Percentiles rank a stretch among this genome's conserved stretches.
These are phyloP conservation scores for Strigomonas culicis DNA, from an alignment of 208 protist species.

Conservation along the genomic window DNA sequence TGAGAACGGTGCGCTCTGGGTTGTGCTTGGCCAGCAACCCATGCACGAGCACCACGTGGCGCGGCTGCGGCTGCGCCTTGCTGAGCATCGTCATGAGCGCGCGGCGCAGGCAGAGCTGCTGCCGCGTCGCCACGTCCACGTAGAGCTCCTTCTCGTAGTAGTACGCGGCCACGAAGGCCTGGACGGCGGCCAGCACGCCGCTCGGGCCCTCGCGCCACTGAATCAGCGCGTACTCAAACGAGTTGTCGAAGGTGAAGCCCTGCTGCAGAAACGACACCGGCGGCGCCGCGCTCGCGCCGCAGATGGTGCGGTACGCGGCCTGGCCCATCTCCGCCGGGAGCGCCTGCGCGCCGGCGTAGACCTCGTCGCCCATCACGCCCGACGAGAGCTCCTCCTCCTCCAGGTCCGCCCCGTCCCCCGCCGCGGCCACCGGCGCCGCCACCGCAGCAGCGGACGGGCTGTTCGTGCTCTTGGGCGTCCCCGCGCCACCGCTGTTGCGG, in stretches of 20 bases:
- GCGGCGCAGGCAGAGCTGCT: conserved; percentile 40
- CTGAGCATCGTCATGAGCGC: conserved; percentile 51
- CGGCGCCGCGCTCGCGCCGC: conserved; percentile 23
- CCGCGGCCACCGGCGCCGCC: not conserved
- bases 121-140: conserved; percentile 39
- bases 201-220: conserved; percentile 58
- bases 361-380: conserved; percentile 1
- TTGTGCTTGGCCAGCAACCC: conserved; percentile 14
- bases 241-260: conserved; percentile 64
- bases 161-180: conserved; percentile 60
- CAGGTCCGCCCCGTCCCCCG: not conserved
- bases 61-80: conserved; percentile 50
- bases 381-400: conserved; percentile 8
- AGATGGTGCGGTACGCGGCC: conserved; percentile 43
- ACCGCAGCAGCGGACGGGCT: too few species aligned
- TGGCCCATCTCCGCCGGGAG: conserved; percentile 24
- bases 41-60: conserved; percentile 58
- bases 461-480: too few species aligned
- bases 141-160: conserved; percentile 65
- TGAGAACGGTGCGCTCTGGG: conserved; percentile 2
- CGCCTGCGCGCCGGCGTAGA: conserved; percentile 10
- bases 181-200: conserved; percentile 57
- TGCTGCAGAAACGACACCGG: conserved; percentile 45
- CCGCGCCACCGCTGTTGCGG: too few species aligned
- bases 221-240: conserved; percentile 58